Conservation (phyloP, 208 protist genomes). For the Trypanosoma platydactyli region DNA sequence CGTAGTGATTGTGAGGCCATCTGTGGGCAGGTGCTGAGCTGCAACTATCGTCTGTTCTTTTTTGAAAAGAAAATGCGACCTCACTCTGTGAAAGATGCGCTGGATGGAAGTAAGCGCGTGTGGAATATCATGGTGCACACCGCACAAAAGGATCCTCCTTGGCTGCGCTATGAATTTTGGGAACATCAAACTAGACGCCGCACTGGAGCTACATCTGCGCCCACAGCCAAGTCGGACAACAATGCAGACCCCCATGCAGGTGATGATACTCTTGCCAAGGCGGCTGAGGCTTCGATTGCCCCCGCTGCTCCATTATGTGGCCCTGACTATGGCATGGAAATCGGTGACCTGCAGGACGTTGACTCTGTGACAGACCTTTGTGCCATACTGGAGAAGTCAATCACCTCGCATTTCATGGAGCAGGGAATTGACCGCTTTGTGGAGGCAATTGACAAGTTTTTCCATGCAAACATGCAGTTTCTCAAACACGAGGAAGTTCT, state of each 20-base stretch:
- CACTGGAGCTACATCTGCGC: background rate
- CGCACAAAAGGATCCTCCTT: conserved; percentile 65
- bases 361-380: conserved; percentile 66
- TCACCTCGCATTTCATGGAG: conserved; percentile 79
- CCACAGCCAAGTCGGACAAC: background rate
- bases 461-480: conserved; percentile 47
- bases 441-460: conserved; percentile 52
- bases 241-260: background rate
- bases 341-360: conserved; percentile 32
- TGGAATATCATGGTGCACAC: conserved; percentile 90
- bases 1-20: conserved; percentile 85
- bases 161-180: conserved; percentile 90
- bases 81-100: conserved; percentile 52
- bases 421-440: conserved; percentile 44
- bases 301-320: conserved; percentile 11
- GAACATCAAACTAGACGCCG: conserved; percentile 35
- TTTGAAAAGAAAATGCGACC: conserved; percentile 49
- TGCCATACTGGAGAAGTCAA: conserved; percentile 69
- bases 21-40: conserved; percentile 78
- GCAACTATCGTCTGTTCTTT: conserved; percentile 87
- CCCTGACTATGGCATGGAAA: background rate
- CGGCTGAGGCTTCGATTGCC: background rate
- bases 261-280: background rate
- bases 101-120: conserved; percentile 64
- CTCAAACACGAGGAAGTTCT: conserved; percentile 44